These are phyloP conservation scores for Yarrowia porcina DNA, from an alignment of 805 yeast genomes.

Conservation along the genomic window DNA sequence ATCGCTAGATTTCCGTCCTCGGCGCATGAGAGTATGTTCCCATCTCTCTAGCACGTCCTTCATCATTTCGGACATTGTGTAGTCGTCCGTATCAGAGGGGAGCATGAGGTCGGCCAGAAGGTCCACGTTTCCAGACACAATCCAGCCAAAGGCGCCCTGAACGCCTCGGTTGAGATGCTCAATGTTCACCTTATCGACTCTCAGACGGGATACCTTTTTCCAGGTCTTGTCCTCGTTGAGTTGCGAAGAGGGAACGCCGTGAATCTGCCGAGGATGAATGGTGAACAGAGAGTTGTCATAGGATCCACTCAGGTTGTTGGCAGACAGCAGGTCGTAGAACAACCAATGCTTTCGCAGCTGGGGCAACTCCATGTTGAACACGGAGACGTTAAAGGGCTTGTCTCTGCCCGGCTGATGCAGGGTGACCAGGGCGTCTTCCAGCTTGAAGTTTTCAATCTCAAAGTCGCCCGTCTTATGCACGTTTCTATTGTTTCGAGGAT, in stretches of 20 bases:
- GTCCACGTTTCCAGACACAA: constrained; percentile 85
- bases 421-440: constrained; percentile 83
- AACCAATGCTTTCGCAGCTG: constrained; percentile 88
- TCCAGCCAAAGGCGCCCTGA: constrained; percentile 96
- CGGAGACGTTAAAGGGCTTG: constrained; percentile 78
- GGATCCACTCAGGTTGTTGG: constrained; percentile 81
- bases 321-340: constrained; percentile 79
- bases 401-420: constrained; percentile 69
- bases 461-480: constrained; percentile 82
- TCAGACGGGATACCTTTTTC: constrained; percentile 66
- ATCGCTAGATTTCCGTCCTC: constrained; percentile 26
- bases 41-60: constrained; percentile 43
- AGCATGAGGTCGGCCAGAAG: constrained; percentile 87
- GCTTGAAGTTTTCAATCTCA: constrained; percentile 75
- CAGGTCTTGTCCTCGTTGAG: constrained; percentile 40
- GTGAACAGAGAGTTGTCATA: constrained; percentile 93
- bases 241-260: constrained; percentile 30
- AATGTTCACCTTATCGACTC: constrained; percentile 80
- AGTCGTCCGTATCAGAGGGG: constrained; percentile 59
- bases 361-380: constrained; percentile 82
- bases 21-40: constrained; percentile 36
- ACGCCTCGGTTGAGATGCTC: constrained; percentile 89
- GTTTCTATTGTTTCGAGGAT: constrained; percentile 76
- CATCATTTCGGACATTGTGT: constrained; percentile 41
- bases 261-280: constrained; percentile 70